Evolutionary conservation across 176 grass and related monocot genomes (phyloP).

Genomic region (Raddia guianensis): DNA sequence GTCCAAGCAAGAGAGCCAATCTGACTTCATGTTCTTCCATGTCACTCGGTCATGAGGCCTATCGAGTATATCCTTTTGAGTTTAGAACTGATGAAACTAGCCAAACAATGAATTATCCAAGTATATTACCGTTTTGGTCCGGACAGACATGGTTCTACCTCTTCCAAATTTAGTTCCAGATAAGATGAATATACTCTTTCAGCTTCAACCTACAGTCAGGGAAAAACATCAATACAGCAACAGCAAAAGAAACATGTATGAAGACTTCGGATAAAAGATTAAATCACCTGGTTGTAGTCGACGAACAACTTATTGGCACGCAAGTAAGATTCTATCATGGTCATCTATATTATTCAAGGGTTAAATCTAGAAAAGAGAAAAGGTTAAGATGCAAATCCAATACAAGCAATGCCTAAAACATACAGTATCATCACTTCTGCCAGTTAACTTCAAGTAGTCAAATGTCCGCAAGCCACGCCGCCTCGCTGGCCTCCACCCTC

Average conservation of each 20-base stretch:
- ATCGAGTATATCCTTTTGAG: constrained; percentile 17
- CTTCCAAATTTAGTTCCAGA: constrained; percentile 86
- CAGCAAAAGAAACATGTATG: constrained; percentile 2
- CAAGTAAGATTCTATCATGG: constrained; percentile 93
- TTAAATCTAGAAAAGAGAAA: constrained; percentile 20
- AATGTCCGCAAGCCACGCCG: no score
- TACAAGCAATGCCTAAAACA: constrained; percentile 1
- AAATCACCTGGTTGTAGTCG: constrained; percentile 77
- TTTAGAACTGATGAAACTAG: constrained; percentile 35
- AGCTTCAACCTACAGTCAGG: constrained; percentile 65
- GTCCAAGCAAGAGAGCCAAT: constrained; percentile 96
- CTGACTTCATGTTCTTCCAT: constrained; percentile 91
- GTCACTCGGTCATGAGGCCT: constrained; percentile 97
- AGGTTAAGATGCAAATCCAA: constrained; percentile 32
- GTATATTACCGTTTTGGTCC: constrained; percentile 90
- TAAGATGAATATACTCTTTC: constrained; percentile 96
- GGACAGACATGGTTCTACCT: constrained; percentile 86
- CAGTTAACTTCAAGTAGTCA: constrained; percentile 92
- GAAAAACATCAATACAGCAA: constrained; percentile 38
- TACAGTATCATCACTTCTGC: constrained; percentile 94
- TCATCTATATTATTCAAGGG: constrained; percentile 59
- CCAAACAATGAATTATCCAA: constrained; percentile 14
- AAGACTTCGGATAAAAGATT: neutral
- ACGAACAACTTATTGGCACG: constrained; percentile 94
- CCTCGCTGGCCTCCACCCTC: no score